A percentile compares a stretch with the other conserved stretches of the same genome.
Conservation (phyloP, 192 early-diverging fungal genomes). For the Coemansia sp. region DNA sequence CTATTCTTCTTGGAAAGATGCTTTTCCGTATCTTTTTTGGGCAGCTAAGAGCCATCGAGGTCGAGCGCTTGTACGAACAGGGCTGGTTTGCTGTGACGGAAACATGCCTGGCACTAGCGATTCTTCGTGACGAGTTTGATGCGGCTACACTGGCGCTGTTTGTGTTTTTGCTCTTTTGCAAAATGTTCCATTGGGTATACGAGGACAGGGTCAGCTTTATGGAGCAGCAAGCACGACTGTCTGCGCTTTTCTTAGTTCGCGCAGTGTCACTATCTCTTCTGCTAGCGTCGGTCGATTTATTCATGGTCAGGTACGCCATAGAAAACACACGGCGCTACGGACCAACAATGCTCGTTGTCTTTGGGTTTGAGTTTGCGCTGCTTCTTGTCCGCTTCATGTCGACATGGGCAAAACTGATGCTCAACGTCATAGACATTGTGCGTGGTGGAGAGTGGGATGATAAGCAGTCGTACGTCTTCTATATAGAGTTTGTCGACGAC, state of each 20-base stretch:
- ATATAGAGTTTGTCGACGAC: conserved; percentile 86
- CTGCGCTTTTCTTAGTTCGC: conserved; percentile 35
- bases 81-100: conserved; percentile 98
- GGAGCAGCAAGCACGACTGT: conserved; percentile 47
- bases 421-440: conserved; percentile 83
- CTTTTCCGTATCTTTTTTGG: conserved; percentile 90
- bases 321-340: conserved; percentile 64
- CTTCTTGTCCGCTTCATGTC: conserved; percentile 75
- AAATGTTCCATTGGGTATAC: conserved; percentile 96
- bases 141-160: conserved; percentile 81
- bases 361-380: conserved; percentile 98
- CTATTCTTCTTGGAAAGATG: conserved; percentile 74
- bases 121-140: conserved; percentile 95
- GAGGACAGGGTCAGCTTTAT: conserved; percentile 89
- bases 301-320: conserved; percentile 72
- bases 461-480: conserved; percentile 90
- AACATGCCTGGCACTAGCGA: conserved; percentile 93
- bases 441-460: conserved; percentile 83
- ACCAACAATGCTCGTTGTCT: conserved; percentile 94
- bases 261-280: conserved; percentile 37
- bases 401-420: conserved; percentile 78
- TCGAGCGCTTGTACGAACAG: conserved; percentile 98
- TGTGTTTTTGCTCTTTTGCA: conserved; percentile 84
- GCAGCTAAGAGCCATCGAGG: conserved; percentile 83
- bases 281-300: conserved; percentile 69